Percentiles rank a stretch among this genome's conserved stretches.
phyloP scores from a whole-genome alignment of 352 stramenopile genomes.

The Phytopythium delawarense region DNA sequence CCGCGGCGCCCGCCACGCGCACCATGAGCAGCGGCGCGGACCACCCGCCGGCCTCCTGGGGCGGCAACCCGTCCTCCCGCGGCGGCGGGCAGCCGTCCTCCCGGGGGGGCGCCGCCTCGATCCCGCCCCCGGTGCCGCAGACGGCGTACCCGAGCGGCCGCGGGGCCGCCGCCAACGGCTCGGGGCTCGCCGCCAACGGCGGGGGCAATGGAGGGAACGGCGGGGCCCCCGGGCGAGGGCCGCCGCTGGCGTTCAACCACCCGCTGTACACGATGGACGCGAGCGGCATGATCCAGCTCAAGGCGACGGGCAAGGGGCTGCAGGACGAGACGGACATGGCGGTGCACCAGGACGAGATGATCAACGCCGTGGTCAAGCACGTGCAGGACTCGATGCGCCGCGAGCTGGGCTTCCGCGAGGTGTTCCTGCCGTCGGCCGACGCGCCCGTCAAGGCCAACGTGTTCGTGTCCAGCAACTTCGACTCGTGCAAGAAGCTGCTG shows the following conservation, averaged over 20 bases:
- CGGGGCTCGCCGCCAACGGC: neutral
- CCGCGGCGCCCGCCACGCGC: constrained; percentile 9
- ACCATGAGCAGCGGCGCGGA: constrained; percentile 41
- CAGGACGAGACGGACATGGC: constrained; percentile 74
- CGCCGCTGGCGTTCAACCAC: constrained; percentile 60
- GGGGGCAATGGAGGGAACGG: constrained; percentile 8
- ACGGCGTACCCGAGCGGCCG: neutral
- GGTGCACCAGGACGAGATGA: constrained; percentile 87
- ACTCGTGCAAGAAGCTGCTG: constrained; percentile 76
- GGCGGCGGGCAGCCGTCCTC: constrained; percentile 4
- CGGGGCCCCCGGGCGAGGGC: constrained; percentile 10
- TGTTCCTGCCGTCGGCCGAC: constrained; percentile 64
- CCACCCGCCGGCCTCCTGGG: constrained; percentile 13
- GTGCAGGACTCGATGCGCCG: constrained; percentile 83
- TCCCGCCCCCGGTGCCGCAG: constrained; percentile 12
- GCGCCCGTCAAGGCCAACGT: constrained; percentile 79
- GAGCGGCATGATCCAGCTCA: constrained; percentile 82
- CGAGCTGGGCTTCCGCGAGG: constrained; percentile 72
- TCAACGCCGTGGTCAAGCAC: constrained; percentile 83
- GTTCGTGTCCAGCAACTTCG: constrained; percentile 81
- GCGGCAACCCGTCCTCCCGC: constrained; percentile 2
- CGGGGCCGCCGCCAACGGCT: constrained; percentile 10
- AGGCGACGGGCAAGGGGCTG: constrained; percentile 76
- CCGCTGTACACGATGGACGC: constrained; percentile 82
- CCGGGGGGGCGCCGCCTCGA: neutral